Evolutionary conservation across 169 alveolate species (phyloP).

Genomic region (Eimeria falciformis): DNA sequence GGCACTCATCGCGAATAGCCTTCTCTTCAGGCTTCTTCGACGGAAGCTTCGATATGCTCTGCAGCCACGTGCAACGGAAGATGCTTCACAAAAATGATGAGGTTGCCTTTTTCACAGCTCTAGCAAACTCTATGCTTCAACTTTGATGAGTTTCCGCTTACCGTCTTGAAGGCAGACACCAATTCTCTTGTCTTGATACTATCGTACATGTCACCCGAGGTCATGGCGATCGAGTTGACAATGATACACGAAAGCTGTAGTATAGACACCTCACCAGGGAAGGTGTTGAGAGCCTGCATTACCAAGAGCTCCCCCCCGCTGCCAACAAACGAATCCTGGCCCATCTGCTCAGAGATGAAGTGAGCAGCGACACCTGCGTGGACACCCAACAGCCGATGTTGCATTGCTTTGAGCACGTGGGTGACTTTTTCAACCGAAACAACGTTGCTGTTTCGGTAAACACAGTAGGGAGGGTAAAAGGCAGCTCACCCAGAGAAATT

Average conservation of each 20-base stretch:
- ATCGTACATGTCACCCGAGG: conserved; percentile 79
- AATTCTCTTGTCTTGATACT: conserved; percentile 74
- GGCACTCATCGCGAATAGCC: conserved; percentile 76
- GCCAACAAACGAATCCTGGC: conserved; percentile 82
- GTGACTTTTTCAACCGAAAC: too few relatives aligned
- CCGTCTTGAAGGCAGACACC: conserved; percentile 73
- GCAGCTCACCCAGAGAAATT: conserved; percentile 78
- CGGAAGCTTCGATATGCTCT: conserved; percentile 69
- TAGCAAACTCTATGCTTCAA: neutral
- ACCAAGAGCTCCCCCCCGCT: conserved; percentile 81
- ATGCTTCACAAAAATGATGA: neutral
- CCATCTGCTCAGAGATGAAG: conserved; percentile 83
- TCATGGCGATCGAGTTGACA: conserved; percentile 77
- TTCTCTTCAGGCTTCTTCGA: conserved; percentile 76
- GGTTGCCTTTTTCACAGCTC: neutral
- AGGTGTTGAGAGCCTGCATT: conserved; percentile 79
- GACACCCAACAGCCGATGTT: neutral
- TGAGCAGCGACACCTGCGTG: conserved; percentile 80
- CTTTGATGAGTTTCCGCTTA: neutral
- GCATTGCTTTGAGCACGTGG: neutral
- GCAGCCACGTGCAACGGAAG: neutral
- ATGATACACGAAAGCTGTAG: conserved; percentile 72
- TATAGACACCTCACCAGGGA: conserved; percentile 81
- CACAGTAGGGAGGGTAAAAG: neutral
- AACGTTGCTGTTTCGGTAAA: too few relatives aligned